Evolutionary conservation across 495 filamentous ascomycete genomes (phyloP), one percentile per base, ranked within the genome.

Genomic region (Lentithecium fluviatile): DNA sequence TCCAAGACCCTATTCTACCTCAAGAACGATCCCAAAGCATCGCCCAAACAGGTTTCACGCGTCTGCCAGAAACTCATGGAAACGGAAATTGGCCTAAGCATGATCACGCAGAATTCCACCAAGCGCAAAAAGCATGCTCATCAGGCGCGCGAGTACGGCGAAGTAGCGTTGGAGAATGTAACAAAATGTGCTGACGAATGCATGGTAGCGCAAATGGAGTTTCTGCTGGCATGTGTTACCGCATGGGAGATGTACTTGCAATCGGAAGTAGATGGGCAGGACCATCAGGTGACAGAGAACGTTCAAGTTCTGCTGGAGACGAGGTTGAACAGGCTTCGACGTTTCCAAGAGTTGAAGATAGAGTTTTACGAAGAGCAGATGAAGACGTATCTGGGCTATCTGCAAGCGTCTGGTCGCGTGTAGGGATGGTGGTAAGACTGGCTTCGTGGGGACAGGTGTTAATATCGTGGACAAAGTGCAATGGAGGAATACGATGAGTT

Each of bases 181-280:
- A 12, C 45, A 15, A 42, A 21, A 13, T 25, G 34, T 23, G 15
- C 17, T 3, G 57, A 60, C 34, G 46, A 45, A n/a, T 60, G 57
- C 37, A 60, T 60, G 57, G 26, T 52, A 45, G 57, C 57, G 34
- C 57, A 60, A 23, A 25, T 60, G 15, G 10, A 60, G 32, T 60
- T 60, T n/a, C 6, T 45, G 21, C 25, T 60, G 34, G 57, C 57
- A 1, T 60, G 57, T 45, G 36, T 52, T 17, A 52, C 32, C 32
- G 57, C 19, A 13, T 60, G 57, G 57, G 43, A 43, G 29, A 47
- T 52, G 37, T 60, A 60, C 43, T 37, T 60, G 34, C 24, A 52
- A 8, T 32, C 48, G 19, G 43, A 37, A 24, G 19, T 7, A 25
- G 20, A 17, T 52, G 57, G 57, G 11, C 46, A 60, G n/a, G 23